These are phyloP conservation scores for Yamadazyma trypodendri DNA, from an alignment of 1,139 yeast genomes.

Conservation along the genomic window DNA sequence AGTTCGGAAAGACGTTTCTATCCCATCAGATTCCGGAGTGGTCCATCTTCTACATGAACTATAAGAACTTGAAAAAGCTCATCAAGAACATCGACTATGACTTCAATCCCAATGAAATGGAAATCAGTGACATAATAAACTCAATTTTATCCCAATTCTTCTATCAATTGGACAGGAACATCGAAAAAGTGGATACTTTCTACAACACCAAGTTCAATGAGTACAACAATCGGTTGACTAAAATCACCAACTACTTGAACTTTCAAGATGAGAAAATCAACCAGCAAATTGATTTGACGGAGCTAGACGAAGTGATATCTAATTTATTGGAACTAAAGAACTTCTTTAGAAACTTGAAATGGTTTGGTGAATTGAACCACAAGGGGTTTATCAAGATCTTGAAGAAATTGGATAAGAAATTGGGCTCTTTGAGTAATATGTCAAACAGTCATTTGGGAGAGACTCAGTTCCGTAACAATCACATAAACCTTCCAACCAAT, in stretches of 20 bases:
- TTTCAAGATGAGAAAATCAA: conserved; percentile 23
- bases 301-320: conserved; percentile 72
- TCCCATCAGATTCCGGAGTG: conserved; percentile 94
- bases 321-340: conserved; percentile 75
- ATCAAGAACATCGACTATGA: conserved; percentile 54
- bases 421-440: conserved; percentile 27
- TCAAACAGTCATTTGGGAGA: conserved; percentile 14
- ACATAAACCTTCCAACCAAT: conserved; percentile 46
- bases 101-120: conserved; percentile 33
- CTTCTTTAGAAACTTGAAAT: conserved; percentile 77
- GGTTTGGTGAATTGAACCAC: conserved; percentile 93
- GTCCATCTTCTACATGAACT: conserved; percentile 78
- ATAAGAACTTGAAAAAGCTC: conserved; percentile 78
- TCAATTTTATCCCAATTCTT: conserved; percentile 63
- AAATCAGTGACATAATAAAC: conserved; percentile 25
- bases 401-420: conserved; percentile 87
- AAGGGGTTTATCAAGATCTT: conserved; percentile 87
- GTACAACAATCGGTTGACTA: conserved; percentile 65
- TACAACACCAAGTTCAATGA: conserved; percentile 73
- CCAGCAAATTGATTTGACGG: conserved; percentile 42
- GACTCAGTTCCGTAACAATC: conserved; percentile 3
- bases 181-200: conserved; percentile 78
- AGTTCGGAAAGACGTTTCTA: conserved; percentile 78
- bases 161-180: conserved; percentile 74
- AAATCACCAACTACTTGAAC: conserved; percentile 38